phyloP scores from a whole-genome alignment of 2,329 filamentous ascomycete genomes.

The Thyridium curvatum region DNA sequence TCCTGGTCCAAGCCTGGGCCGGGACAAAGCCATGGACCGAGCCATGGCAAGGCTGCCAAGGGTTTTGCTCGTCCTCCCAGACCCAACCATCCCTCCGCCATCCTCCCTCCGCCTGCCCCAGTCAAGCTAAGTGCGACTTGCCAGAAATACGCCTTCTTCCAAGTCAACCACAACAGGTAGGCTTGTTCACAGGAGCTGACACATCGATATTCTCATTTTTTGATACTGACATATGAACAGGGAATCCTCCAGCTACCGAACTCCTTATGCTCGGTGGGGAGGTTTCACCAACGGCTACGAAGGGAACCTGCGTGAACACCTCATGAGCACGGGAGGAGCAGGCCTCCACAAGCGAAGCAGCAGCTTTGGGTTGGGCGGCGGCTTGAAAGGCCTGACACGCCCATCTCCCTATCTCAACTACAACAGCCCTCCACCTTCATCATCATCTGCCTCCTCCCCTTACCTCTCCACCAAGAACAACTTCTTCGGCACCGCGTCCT shows the following conservation, averaged over 20 bases:
- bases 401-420: constrained; percentile 16
- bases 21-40: no score
- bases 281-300: constrained; percentile 59
- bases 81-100: constrained; percentile 9
- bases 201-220: constrained; percentile 9
- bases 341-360: constrained; percentile 12
- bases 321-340: constrained; percentile 5
- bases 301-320: constrained; percentile 35
- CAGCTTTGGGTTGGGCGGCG: constrained; percentile 13
- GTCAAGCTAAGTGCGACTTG: constrained; percentile 28
- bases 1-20: no score
- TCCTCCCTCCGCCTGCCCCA: constrained; percentile 14
- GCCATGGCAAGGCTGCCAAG: background rate
- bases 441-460: constrained; percentile 12
- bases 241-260: constrained; percentile 50
- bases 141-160: constrained; percentile 52
- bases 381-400: constrained; percentile 12
- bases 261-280: constrained; percentile 50
- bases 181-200: constrained; percentile 7
- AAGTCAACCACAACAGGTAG: constrained; percentile 53
- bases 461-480: constrained; percentile 7
- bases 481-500: constrained; percentile 9
- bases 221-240: constrained; percentile 19
- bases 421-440: constrained; percentile 10
- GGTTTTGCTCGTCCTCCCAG: constrained; percentile 11